A percentile compares a stretch with the other conserved stretches of the same genome.
These are phyloP conservation scores for Pichia kluyveri DNA, from an alignment of 805 yeast genomes.

Conservation along the genomic window DNA sequence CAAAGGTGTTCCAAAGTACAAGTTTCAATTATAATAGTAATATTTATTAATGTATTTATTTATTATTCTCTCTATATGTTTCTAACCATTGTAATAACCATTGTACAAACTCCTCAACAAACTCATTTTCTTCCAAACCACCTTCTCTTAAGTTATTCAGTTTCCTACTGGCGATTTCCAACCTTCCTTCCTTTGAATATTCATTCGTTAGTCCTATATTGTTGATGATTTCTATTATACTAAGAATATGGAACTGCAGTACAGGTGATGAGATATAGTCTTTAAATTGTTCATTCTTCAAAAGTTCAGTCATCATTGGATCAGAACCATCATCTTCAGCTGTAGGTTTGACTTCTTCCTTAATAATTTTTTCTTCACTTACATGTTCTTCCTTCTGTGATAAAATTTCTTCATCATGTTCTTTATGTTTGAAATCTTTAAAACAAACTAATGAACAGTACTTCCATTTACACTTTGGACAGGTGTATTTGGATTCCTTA, in stretches of 20 bases:
- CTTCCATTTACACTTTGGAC: constrained; percentile 37
- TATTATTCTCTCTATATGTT: background rate
- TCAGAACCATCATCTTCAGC: constrained; percentile 6
- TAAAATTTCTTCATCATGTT: background rate
- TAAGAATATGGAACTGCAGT: constrained; percentile 45
- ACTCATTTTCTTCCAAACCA: constrained; percentile 57
- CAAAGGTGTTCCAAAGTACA: constrained; percentile 24
- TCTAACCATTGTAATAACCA: constrained; percentile 9
- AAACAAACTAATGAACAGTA: constrained; percentile 59
- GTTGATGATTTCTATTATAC: constrained; percentile 37
- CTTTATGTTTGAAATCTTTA: constrained; percentile 33
- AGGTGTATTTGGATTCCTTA: constrained; percentile 33
- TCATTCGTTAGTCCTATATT: constrained; percentile 43
- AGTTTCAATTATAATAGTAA: constrained; percentile 6
- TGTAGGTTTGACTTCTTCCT: background rate
- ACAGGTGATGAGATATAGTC: constrained; percentile 42
- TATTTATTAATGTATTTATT: too few relatives aligned
- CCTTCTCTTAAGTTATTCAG: constrained; percentile 51
- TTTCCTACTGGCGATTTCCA: constrained; percentile 52
- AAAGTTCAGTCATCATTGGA: constrained; percentile 21
- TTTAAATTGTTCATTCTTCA: constrained; percentile 35
- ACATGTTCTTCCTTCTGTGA: background rate
- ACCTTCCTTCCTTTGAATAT: constrained; percentile 41
- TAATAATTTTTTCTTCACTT: background rate
- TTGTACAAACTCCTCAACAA: constrained; percentile 55